A percentile compares a stretch with the other conserved stretches of the same genome.
Evolutionary conservation across 306 rosid genomes (phyloP).

Genomic region (Senna tora): DNA sequence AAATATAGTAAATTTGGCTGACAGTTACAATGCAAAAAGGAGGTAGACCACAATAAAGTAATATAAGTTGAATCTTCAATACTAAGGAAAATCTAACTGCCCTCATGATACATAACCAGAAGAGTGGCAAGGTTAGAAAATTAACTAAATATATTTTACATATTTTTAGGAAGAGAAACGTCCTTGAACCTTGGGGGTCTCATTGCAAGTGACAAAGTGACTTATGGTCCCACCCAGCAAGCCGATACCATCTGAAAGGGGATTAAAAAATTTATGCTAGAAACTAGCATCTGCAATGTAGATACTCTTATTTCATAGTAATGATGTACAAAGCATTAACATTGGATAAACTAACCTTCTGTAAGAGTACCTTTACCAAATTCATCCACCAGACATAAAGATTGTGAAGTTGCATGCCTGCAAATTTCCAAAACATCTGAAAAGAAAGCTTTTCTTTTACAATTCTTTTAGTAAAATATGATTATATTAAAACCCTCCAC

Average conservation of each 20-base stretch:
- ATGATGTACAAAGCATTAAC: conserved; percentile 27
- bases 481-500: conserved; percentile 23
- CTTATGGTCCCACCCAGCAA: conserved; percentile 90
- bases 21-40: conserved; percentile 10
- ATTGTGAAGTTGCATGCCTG: conserved; percentile 89
- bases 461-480: conserved; percentile 11
- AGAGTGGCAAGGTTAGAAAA: conserved; percentile 18
- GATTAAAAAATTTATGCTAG: conserved; percentile 29
- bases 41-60: conserved; percentile 11
- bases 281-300: conserved; percentile 30
- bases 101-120: conserved; percentile 4
- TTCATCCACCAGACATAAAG: conserved; percentile 87
- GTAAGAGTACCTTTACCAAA: conserved; percentile 98
- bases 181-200: conserved; percentile 79
- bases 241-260: conserved; percentile 85
- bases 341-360: conserved; percentile 73
- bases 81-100: background rate
- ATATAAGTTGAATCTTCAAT: background rate
- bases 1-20: background rate
- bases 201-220: conserved; percentile 65
- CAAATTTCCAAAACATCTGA: conserved; percentile 30
- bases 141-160: conserved; percentile 9
- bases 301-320: conserved; percentile 13
- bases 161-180: conserved; percentile 36
- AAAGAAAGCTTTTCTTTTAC: background rate